Evolutionary conservation across 306 rosid genomes (phyloP).

Genomic region (Ceratonia siliqua): DNA sequence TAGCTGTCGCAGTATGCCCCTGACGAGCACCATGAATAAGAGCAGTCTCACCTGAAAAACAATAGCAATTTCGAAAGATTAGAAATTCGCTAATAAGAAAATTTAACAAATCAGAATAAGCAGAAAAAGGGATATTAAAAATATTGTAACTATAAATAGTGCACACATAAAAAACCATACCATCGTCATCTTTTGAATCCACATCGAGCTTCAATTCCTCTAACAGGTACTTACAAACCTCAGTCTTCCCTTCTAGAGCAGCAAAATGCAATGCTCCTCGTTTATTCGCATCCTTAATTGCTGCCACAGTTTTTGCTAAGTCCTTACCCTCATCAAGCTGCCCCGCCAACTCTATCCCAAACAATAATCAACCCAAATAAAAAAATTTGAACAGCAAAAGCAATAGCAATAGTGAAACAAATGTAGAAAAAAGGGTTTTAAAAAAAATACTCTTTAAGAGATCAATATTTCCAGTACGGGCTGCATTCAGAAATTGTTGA

Average conservation of each 20-base stretch:
- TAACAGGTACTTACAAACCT: conserved; percentile 71
- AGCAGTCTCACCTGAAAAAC: conserved; percentile 67
- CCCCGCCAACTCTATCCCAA: conserved; percentile 57
- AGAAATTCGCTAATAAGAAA: background rate
- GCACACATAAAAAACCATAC: conserved; percentile 28
- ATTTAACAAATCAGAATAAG: background rate
- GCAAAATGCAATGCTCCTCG: conserved; percentile 96
- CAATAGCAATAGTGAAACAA: background rate
- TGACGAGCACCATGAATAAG: conserved; percentile 92
- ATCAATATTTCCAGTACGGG: conserved; percentile 75
- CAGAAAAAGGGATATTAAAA: background rate
- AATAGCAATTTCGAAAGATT: conserved; percentile 1
- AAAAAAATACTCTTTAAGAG: conserved; percentile 68
- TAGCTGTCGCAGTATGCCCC: conserved; percentile 77
- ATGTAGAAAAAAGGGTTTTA: background rate
- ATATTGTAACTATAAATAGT: background rate
- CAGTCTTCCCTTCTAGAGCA: conserved; percentile 80
- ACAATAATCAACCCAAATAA: conserved; percentile 19
- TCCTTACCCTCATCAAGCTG: conserved; percentile 80
- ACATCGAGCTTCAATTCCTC: conserved; percentile 76
- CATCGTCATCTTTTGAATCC: conserved; percentile 88
- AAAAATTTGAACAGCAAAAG: background rate
- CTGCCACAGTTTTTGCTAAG: conserved; percentile 64
- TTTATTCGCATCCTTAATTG: conserved; percentile 86
- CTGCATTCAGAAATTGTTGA: conserved; percentile 79